Conservation (phyloP, 2,329 filamentous ascomycete genomes). For the Ophiostoma himal-ulmi region DNA sequence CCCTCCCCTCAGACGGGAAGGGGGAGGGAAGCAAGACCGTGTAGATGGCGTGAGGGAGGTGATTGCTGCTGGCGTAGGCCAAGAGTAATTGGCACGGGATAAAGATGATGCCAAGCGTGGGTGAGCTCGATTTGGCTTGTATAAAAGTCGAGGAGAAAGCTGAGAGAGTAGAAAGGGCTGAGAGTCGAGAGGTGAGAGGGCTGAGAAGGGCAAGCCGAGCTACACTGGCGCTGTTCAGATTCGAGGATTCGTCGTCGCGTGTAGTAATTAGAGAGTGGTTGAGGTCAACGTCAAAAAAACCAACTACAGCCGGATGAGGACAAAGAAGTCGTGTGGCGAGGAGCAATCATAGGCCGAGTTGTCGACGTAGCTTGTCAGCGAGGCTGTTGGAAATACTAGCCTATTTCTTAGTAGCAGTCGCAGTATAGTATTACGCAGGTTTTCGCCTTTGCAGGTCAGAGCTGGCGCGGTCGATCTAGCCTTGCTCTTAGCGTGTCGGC, state of each 20-base stretch:
- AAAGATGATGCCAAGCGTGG: neutral
- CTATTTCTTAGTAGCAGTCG: neutral
- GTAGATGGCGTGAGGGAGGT: neutral
- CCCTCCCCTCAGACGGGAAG: neutral
- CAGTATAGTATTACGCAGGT: neutral
- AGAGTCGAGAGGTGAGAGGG: neutral
- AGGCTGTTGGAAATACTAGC: slow-evolving; percentile 7
- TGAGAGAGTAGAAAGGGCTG: neutral
- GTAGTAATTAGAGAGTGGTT: neutral
- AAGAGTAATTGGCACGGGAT: neutral
- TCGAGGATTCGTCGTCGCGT: neutral
- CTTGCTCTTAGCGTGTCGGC: slow-evolving; percentile 10
- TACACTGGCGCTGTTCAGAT: neutral
- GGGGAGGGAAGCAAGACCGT: slow-evolving; percentile 3
- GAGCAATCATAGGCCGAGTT: neutral
- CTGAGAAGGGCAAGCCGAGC: neutral
- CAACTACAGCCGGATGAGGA: neutral
- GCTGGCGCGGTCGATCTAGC: neutral
- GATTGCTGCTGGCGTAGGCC: neutral
- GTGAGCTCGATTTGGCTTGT: neutral
- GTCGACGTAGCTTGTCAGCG: neutral
- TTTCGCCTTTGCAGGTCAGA: neutral
- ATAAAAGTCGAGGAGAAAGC: neutral
- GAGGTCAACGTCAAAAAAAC: neutral
- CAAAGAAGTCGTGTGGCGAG: neutral